phyloP scores from a whole-genome alignment of 768 basidiomycete species.

The Lactarius indigo region DNA sequence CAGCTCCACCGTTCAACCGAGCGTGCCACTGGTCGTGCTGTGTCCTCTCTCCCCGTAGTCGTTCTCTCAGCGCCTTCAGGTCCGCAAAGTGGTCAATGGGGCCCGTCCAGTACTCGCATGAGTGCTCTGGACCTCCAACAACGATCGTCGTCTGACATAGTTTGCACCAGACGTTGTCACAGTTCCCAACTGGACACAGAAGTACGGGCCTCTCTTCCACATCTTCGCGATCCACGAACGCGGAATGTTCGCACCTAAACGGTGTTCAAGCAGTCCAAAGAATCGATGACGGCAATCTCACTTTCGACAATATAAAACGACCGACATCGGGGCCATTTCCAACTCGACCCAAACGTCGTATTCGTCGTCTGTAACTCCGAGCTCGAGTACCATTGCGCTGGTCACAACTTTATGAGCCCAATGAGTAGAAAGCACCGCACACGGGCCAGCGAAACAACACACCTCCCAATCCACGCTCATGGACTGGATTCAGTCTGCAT shows the following conservation, averaged over 20 bases:
- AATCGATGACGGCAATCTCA: neutral
- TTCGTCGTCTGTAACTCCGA: neutral
- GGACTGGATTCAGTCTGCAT: neutral
- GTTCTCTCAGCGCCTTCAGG: neutral
- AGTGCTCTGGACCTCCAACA: neutral
- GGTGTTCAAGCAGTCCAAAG: too few relatives aligned
- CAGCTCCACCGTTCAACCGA: neutral
- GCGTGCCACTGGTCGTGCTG: neutral
- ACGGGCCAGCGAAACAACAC: neutral
- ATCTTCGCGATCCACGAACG: neutral
- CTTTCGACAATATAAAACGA: neutral
- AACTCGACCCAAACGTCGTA: slow-evolving; percentile 4
- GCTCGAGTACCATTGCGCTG: neutral
- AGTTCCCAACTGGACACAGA: neutral
- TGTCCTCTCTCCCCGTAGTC: neutral
- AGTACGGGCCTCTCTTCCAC: slow-evolving; percentile 1
- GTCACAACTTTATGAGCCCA: neutral
- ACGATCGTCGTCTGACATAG: slow-evolving; percentile 2
- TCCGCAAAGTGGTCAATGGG: neutral
- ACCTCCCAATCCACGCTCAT: neutral
- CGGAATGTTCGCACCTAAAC: neutral
- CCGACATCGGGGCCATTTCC: slow-evolving; percentile 1
- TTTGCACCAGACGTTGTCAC: neutral
- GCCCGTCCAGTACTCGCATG: neutral
- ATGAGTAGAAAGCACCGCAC: neutral